A percentile compares a stretch with the other conserved stretches of the same genome.
These are phyloP conservation scores for Parastagonospora avenae DNA, from an alignment of 2,329 filamentous ascomycete species.

Conservation along the genomic window DNA sequence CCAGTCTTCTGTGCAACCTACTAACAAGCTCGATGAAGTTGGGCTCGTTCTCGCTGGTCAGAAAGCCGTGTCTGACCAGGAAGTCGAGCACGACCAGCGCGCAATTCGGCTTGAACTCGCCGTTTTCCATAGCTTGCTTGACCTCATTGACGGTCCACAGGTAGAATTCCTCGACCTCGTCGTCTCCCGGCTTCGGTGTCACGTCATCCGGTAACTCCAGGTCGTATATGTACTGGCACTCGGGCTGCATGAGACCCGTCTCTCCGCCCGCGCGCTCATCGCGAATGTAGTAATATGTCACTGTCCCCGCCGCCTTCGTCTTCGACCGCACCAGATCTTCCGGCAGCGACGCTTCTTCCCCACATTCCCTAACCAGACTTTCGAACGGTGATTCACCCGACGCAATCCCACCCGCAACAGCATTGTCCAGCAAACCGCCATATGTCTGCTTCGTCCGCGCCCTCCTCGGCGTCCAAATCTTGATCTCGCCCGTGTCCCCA, in stretches of 20 bases:
- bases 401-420: slow-evolving; percentile 84
- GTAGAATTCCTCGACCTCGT: slow-evolving; percentile 85
- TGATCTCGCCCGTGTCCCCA: slow-evolving; percentile 61
- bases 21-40: slow-evolving; percentile 76
- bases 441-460: slow-evolving; percentile 83
- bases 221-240: slow-evolving; percentile 91
- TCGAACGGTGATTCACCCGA: slow-evolving; percentile 81
- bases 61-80: slow-evolving; percentile 80
- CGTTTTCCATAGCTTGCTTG: slow-evolving; percentile 68
- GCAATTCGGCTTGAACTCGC: slow-evolving; percentile 93
- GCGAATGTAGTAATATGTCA: slow-evolving; percentile 86
- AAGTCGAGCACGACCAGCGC: slow-evolving; percentile 85
- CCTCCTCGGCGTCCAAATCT: slow-evolving; percentile 83
- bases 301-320: slow-evolving; percentile 66
- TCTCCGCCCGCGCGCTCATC: slow-evolving; percentile 79
- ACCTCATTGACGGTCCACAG: slow-evolving; percentile 80
- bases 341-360: slow-evolving; percentile 85
- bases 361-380: slow-evolving; percentile 81
- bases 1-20: slow-evolving; percentile 77
- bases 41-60: slow-evolving; percentile 79
- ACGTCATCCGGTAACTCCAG: slow-evolving; percentile 73
- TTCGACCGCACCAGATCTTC: slow-evolving; percentile 68
- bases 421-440: slow-evolving; percentile 91
- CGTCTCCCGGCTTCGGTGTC: slow-evolving; percentile 77
- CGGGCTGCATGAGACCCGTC: slow-evolving; percentile 81